phyloP scores from a whole-genome alignment of 2,329 filamentous ascomycete genomes.

The Cercospora janseana region DNA sequence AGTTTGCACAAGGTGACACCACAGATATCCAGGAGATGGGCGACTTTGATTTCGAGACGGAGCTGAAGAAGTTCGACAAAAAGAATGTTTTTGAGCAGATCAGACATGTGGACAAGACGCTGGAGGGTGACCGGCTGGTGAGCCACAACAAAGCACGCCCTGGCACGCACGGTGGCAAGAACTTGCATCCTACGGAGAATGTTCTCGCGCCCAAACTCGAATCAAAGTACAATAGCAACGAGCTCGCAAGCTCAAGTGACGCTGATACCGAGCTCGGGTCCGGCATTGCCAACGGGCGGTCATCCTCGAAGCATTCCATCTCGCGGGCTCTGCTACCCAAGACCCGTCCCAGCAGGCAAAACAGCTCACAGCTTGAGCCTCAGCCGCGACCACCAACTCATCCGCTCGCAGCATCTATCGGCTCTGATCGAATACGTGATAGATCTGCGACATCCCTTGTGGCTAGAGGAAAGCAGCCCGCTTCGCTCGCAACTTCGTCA shows the following conservation, averaged over 20 bases:
- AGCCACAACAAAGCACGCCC: conserved; percentile 71
- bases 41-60: conserved; percentile 90
- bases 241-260: conserved; percentile 36
- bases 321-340: conserved; percentile 27
- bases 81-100: conserved; percentile 88
- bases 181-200: conserved; percentile 87
- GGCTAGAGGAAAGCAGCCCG: conserved; percentile 21
- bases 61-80: conserved; percentile 93
- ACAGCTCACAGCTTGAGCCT: conserved; percentile 43
- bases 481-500: conserved; percentile 30
- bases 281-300: conserved; percentile 36
- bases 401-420: conserved; percentile 33
- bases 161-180: conserved; percentile 69
- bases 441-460: conserved; percentile 30
- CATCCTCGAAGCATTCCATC: conserved; percentile 35
- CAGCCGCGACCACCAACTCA: conserved; percentile 25
- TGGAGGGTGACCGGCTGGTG: conserved; percentile 87
- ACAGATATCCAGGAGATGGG: conserved; percentile 91
- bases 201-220: conserved; percentile 64
- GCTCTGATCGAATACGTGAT: conserved; percentile 30
- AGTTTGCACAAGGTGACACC: conserved; percentile 94
- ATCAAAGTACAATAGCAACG: conserved; percentile 32
- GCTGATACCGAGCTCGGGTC: conserved; percentile 39
- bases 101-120: conserved; percentile 78
- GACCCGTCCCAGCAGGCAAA: conserved; percentile 38